Conservation (phyloP, 108 stramenopile species). For the Nitzschia palea region DNA sequence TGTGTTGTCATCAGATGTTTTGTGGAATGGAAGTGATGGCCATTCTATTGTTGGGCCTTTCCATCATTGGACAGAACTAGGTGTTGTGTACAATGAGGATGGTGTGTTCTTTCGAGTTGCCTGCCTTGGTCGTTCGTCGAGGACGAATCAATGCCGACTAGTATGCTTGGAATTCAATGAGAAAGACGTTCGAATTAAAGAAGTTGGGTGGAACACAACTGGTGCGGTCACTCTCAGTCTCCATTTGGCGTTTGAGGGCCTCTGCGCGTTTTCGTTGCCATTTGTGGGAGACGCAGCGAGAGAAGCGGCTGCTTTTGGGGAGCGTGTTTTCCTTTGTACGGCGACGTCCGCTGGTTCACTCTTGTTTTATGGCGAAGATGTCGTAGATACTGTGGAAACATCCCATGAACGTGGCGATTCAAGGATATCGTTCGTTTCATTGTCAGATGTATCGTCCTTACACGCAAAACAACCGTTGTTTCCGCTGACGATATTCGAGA, state of each 20-base stretch:
- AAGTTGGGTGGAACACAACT: constrained; percentile 51
- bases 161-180: constrained; percentile 74
- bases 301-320: constrained; percentile 26
- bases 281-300: constrained; percentile 3
- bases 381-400: neutral
- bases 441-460: neutral
- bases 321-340: constrained; percentile 53
- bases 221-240: constrained; percentile 40
- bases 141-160: constrained; percentile 49
- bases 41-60: constrained; percentile 56
- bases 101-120: constrained; percentile 49
- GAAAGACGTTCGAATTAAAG: constrained; percentile 39
- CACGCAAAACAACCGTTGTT: constrained; percentile 11
- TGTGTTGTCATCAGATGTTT: constrained; percentile 38
- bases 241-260: constrained; percentile 55
- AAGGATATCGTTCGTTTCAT: neutral
- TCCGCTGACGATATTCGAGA: constrained; percentile 64
- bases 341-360: constrained; percentile 57
- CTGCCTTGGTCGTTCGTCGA: constrained; percentile 54
- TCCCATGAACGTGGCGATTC: neutral
- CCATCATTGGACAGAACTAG: constrained; percentile 66
- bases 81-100: constrained; percentile 38
- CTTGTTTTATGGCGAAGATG: constrained; percentile 61
- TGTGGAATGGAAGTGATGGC: constrained; percentile 34
- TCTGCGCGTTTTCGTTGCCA: constrained; percentile 44